Evolutionary conservation across 129 eudicot genomes (phyloP), one percentile per base, ranked within the genome.

Genomic region (Solidago caesia): DNA sequence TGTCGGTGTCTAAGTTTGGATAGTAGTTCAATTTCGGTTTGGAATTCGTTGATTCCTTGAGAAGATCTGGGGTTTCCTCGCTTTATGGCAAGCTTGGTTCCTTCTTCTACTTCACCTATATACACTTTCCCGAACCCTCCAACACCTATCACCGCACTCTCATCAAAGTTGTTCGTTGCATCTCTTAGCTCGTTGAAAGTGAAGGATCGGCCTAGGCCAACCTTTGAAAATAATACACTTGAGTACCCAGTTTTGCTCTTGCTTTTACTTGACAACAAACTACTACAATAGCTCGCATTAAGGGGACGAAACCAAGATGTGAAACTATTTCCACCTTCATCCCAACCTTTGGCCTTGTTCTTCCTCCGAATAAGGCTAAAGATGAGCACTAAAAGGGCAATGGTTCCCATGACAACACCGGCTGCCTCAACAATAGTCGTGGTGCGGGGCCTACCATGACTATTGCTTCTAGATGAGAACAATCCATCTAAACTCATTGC

Each of bases 61-160:
- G 92, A 86, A 1, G 99, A 95, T 27, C 81, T 81, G 0, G 91
- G 89, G 72, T 89, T 91, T 7, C 96, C 99, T 60, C 99, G 72
- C 81, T 95, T 91, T 44, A 95, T 84, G 2, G 99, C 99, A 4
- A 95, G 80, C 45, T 85, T 82, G 2, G 84, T 91, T 56, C 99
- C 99, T 27, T 83, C 88, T 25, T 85, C 96, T 1, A 80, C 49
- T 71, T 82, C 91, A 0, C 97, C 99, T 2, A 95, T 71, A 73
- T 88, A 95, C 63, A 95, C 99, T 75, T 95, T 95, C n/a, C 99
- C 99, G 41, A 95, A 95, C 39, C 99, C 99, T 3, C 99, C 99
- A 13, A 95, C 84, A 0, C 99, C 99, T 8, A 95, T 87, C 6
- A 91, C 96, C 5, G 70, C 87, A 6, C 85, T 84, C 53, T 95